Percentiles rank a stretch among this genome's conserved stretches.
phyloP scores from a whole-genome alignment of 139 green algal species.

The Closterium sp. region DNA sequence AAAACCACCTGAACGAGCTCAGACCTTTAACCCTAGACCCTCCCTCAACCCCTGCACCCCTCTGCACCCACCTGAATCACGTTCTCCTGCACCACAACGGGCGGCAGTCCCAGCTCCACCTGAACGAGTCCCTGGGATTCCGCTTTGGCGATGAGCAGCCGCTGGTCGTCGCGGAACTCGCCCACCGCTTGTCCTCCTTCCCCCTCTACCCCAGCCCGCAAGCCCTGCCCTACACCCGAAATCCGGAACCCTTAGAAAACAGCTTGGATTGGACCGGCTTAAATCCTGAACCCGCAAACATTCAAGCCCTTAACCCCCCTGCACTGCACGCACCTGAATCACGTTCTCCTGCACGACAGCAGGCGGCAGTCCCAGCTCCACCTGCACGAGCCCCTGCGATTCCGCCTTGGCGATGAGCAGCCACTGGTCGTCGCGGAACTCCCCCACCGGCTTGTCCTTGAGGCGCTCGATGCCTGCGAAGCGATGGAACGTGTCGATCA shows the following conservation, averaged over 20 bases:
- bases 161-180: slow-evolving; percentile 56
- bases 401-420: slow-evolving; percentile 60
- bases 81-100: too few species aligned
- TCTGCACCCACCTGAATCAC: slow-evolving; percentile 20
- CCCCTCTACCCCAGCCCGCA: too few species aligned
- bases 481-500: slow-evolving; percentile 71
- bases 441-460: slow-evolving; percentile 63
- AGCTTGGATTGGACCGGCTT: too few species aligned
- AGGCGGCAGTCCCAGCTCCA: slow-evolving; percentile 26
- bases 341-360: slow-evolving; percentile 13
- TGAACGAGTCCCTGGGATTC: slow-evolving; percentile 57
- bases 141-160: slow-evolving; percentile 59
- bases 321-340: slow-evolving; percentile 18
- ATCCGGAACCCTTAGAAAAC: too few species aligned
- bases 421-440: slow-evolving; percentile 60
- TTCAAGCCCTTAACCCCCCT: too few species aligned
- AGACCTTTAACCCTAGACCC: too few species aligned
- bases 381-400: slow-evolving; percentile 54
- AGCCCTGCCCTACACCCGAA: too few species aligned
- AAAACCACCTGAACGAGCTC: too few species aligned
- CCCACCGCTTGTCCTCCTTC: slow-evolving; percentile 62
- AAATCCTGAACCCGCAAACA: too few species aligned
- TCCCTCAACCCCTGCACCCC: too few species aligned
- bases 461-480: slow-evolving; percentile 73
- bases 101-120: slow-evolving; percentile 36